Percentiles rank a stretch among this genome's conserved stretches.
These are phyloP conservation scores for Xylariaceae sp. DNA, from an alignment of 2,329 filamentous ascomycete genomes.

Conservation along the genomic window DNA sequence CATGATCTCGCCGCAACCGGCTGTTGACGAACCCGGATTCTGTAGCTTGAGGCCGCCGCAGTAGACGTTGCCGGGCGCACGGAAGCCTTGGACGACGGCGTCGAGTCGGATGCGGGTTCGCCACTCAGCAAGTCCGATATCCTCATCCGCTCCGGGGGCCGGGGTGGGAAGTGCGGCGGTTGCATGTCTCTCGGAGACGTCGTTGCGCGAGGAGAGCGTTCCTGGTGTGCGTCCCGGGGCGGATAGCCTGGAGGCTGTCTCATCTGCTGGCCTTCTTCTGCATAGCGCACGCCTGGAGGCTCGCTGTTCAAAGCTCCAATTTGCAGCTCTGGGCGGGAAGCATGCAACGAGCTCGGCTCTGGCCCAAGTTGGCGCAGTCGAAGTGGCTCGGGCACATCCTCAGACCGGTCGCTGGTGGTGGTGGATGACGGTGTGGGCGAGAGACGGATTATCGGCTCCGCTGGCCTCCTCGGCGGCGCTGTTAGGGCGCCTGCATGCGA, in stretches of 20 bases:
- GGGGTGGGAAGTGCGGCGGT: slow-evolving; percentile 16
- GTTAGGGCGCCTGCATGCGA: slow-evolving; percentile 8
- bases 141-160: slow-evolving; percentile 21
- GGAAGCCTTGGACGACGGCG: slow-evolving; percentile 14
- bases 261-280: slow-evolving; percentile 13
- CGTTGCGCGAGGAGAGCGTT: slow-evolving; percentile 10
- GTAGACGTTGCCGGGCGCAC: slow-evolving; percentile 8
- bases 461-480: slow-evolving; percentile 10
- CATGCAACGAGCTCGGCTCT: slow-evolving; percentile 13
- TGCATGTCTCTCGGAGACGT: slow-evolving; percentile 12
- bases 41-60: slow-evolving; percentile 27
- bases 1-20: slow-evolving; percentile 71
- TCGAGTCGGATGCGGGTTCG: slow-evolving; percentile 14
- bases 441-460: slow-evolving; percentile 10
- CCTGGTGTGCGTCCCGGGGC: slow-evolving; percentile 10
- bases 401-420: slow-evolving; percentile 12
- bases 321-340: slow-evolving; percentile 10
- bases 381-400: slow-evolving; percentile 13
- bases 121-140: slow-evolving; percentile 24
- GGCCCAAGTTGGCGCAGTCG: slow-evolving; percentile 11
- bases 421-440: slow-evolving; percentile 15
- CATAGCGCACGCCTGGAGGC: slow-evolving; percentile 9
- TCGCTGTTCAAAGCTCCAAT: slow-evolving; percentile 8
- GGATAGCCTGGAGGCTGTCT: slow-evolving; percentile 12
- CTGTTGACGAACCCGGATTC: slow-evolving; percentile 64